phyloP scores from a whole-genome alignment of 2,329 filamentous ascomycete genomes.

The Basipetospora chlamydospora region DNA sequence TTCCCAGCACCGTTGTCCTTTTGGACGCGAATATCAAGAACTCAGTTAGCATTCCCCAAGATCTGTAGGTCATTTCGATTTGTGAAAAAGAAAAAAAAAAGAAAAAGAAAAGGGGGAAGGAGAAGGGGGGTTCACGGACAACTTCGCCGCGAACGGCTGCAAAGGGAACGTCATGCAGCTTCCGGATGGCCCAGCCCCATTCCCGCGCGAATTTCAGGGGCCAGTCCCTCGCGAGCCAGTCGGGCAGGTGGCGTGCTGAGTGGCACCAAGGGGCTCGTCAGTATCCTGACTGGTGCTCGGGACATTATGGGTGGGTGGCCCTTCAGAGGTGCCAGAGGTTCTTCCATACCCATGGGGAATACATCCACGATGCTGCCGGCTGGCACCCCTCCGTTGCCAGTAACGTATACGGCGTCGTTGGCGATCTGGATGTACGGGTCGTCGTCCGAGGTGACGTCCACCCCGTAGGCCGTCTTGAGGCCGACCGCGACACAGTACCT shows the following conservation, averaged over 20 bases:
- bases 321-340: too few relatives aligned
- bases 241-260: slow-evolving; percentile 13
- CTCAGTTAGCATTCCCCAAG: too few relatives aligned
- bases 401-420: slow-evolving; percentile 17
- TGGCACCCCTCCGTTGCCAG: slow-evolving; percentile 16
- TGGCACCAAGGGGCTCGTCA: background rate
- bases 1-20: slow-evolving; percentile 8
- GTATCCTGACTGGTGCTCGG: too few relatives aligned
- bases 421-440: slow-evolving; percentile 18
- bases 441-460: slow-evolving; percentile 14
- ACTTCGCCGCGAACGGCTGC: slow-evolving; percentile 13
- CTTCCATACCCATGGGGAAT: slow-evolving; percentile 21
- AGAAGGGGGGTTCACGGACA: slow-evolving; percentile 11
- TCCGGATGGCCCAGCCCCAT: slow-evolving; percentile 20
- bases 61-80: too few relatives aligned
- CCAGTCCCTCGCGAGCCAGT: slow-evolving; percentile 17
- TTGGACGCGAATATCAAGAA: background rate
- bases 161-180: slow-evolving; percentile 19
- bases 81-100: background rate
- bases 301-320: too few relatives aligned
- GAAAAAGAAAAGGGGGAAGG: background rate
- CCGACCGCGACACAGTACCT: slow-evolving; percentile 14
- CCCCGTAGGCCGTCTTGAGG: slow-evolving; percentile 18
- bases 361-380: slow-evolving; percentile 26
- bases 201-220: slow-evolving; percentile 17